Evolutionary conservation across 108 stramenopile genomes (phyloP).

Genomic region (Bacterosira constricta): DNA sequence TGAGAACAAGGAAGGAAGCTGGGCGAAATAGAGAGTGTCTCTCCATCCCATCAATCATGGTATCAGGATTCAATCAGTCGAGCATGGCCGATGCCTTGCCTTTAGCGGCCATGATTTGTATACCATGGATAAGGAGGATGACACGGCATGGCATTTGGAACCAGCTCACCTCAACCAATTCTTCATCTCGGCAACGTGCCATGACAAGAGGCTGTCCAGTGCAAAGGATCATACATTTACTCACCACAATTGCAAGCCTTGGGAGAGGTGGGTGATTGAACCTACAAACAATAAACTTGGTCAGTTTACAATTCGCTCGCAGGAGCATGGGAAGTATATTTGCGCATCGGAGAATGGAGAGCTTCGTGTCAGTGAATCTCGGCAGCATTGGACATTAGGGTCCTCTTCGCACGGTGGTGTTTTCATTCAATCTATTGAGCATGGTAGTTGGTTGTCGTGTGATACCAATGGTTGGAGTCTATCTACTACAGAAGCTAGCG

Average conservation of each 20-base stretch:
- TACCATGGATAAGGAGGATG: constrained; percentile 15
- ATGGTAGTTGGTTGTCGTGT: not conserved
- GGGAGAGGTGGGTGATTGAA: constrained; percentile 35
- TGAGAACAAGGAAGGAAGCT: constrained; percentile 28
- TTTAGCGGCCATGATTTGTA: constrained; percentile 29
- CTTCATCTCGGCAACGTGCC: constrained; percentile 12
- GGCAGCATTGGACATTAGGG: constrained; percentile 21
- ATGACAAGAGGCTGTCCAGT: constrained; percentile 26
- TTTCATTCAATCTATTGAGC: not conserved
- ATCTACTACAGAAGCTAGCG: not conserved
- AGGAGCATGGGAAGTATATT: constrained; percentile 29
- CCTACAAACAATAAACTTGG: not conserved
- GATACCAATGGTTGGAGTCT: constrained; percentile 4
- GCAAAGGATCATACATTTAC: constrained; percentile 8
- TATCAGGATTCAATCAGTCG: constrained; percentile 24
- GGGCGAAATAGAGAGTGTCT: constrained; percentile 17
- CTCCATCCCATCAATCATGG: constrained; percentile 4
- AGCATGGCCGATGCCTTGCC: constrained; percentile 15
- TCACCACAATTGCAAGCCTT: constrained; percentile 9
- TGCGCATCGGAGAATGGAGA: not conserved
- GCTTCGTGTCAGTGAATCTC: constrained; percentile 8
- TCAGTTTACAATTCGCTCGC: constrained; percentile 13
- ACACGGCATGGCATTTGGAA: constrained; percentile 25
- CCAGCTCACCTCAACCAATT: constrained; percentile 23
- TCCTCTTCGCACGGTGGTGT: constrained; percentile 8